Base-by-base conservation (phyloP, 2,329 filamentous ascomycete genomes). In the Teratosphaeria epicoccoides region DNA sequence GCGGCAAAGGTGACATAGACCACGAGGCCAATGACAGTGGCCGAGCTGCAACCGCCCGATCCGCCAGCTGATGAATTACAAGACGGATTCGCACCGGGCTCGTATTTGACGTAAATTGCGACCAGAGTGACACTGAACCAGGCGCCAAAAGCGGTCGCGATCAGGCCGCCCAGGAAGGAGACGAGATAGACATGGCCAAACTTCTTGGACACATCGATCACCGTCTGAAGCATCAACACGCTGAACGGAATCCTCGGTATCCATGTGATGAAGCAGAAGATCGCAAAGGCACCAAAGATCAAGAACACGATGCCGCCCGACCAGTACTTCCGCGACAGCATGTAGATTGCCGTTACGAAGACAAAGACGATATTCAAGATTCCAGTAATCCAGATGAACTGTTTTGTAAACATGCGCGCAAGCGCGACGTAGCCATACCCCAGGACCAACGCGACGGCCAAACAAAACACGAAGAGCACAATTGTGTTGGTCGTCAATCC, bases 71-170 rank as follows among this genome's bases (percentile, higher is more conserved):
- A 70, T 4, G 71, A 69, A 29, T 61, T 66, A 57, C 82, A 84
- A 2, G 79, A 70, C 23, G 80, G 74, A 60, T 83, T 83, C 46
- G 69, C 70, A 20, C 74, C 73, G 0, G 89, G 89, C 57, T 89
- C 79, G 61, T 87, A 97, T 55, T 85, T 86, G 52, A 86, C 83
- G 64, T 95, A 96, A 11, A 96, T 81, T 9, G 87, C 83, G 2
- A 95, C 88, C 20, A 96, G 74, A 0, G 89, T 95, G 24, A 94
- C 81, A 0, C 86, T 84, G 66, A 87, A 95, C 85, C 87, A 96
- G 2, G 86, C 89, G 2, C 80, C 84, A 55, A 95, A 85, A 0
- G 83, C 85, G 0, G 87, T 80, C 0, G 83, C 87, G 1, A 85
- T 64, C 9, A 96, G 64, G 0, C 90, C 90, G 12, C 90, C 90